These are phyloP conservation scores for Malus hybrid DNA, from an alignment of 331 rosid species.

Conservation along the genomic window DNA sequence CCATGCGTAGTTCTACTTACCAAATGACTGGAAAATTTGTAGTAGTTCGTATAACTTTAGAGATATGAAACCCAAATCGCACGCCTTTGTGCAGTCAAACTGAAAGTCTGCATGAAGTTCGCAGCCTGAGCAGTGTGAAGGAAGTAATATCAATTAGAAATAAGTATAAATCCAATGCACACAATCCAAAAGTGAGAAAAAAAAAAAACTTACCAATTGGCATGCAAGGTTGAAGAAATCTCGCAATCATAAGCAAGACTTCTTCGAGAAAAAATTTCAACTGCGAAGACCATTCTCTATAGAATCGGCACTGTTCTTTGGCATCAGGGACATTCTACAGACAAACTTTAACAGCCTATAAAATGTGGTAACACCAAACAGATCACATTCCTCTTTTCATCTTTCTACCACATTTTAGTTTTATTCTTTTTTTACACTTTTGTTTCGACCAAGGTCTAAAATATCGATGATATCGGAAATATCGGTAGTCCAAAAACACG, in stretches of 20 bases:
- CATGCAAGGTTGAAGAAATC: slow-evolving; percentile 42
- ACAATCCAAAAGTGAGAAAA: background rate
- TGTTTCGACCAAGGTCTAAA: background rate
- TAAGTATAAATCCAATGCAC: background rate
- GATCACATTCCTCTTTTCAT: background rate
- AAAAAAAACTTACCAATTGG: background rate
- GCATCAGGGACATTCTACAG: slow-evolving; percentile 32
- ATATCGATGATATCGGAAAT: no score
- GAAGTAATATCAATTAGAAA: background rate
- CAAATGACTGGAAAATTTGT: slow-evolving; percentile 62
- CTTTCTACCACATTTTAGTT: background rate
- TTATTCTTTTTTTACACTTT: background rate
- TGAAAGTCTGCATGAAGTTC: slow-evolving; percentile 31
- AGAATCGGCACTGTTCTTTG: slow-evolving; percentile 36
- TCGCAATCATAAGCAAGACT: slow-evolving; percentile 33
- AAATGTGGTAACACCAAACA: background rate
- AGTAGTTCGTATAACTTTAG: slow-evolving; percentile 72
- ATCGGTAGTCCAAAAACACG: no score
- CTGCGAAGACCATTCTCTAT: slow-evolving; percentile 28
- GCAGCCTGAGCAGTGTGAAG: slow-evolving; percentile 36
- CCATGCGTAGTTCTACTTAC: slow-evolving; percentile 30
- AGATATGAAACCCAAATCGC: slow-evolving; percentile 53
- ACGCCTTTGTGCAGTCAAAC: slow-evolving; percentile 39
- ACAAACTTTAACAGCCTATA: slow-evolving; percentile 60
- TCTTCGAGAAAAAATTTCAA: slow-evolving; percentile 45